Evolutionary conservation across 179 eudicot species (phyloP).

Genomic region (Pouteria campechiana): DNA sequence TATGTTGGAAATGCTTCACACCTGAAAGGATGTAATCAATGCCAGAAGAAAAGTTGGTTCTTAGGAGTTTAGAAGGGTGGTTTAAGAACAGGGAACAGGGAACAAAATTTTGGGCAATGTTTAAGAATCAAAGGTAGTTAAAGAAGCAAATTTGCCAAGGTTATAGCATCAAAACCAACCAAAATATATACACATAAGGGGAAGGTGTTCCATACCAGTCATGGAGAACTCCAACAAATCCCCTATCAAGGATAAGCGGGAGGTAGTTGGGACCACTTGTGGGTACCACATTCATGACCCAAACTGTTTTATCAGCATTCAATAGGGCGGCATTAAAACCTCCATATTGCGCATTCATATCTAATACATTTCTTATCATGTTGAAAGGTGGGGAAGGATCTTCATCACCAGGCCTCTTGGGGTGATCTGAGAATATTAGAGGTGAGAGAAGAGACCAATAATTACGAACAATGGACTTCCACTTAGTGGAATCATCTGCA

Average conservation of each 20-base stretch:
- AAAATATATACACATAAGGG: background rate
- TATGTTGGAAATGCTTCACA: conserved; percentile 97
- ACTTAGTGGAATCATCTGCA: conserved; percentile 60
- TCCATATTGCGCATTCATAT: conserved; percentile 91
- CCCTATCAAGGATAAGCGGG: conserved; percentile 80
- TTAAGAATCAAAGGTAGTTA: too few species aligned
- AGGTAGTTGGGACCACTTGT: conserved; percentile 67
- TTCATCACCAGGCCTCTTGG: conserved; percentile 97
- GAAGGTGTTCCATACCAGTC: conserved; percentile 55
- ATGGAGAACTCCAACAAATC: conserved; percentile 83
- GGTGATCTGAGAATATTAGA: conserved; percentile 93
- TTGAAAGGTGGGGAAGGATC: conserved; percentile 99
- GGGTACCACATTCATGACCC: conserved; percentile 99
- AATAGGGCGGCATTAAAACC: conserved; percentile 81
- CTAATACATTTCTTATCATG: conserved; percentile 94
- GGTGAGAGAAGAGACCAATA: conserved; percentile 99
- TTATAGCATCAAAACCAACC: background rate
- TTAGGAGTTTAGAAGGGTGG: too few species aligned
- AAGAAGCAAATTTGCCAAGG: background rate
- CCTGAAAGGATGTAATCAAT: conserved; percentile 28
- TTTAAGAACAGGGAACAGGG: background rate
- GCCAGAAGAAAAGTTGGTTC: too few species aligned
- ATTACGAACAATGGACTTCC: conserved; percentile 61
- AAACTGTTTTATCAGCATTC: conserved; percentile 78
- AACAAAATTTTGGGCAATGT: background rate